These are phyloP conservation scores for Dalechampia spathulata DNA, from an alignment of 441 rosid species.

Conservation along the genomic window DNA sequence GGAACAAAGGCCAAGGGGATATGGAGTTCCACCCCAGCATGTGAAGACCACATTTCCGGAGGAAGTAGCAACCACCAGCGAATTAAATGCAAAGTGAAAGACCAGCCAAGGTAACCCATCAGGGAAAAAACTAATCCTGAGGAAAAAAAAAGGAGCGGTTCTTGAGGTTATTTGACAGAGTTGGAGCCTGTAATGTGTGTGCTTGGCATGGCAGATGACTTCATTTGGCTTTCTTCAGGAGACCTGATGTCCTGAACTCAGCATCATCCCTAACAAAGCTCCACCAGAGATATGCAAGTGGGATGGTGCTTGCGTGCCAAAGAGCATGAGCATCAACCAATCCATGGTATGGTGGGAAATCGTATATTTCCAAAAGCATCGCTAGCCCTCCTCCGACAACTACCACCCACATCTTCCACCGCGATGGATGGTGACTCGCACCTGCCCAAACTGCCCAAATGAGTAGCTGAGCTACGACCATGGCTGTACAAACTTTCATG, in stretches of 20 bases:
- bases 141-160: too few species aligned
- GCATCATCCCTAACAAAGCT: constrained; percentile 85
- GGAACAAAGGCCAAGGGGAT: too few species aligned
- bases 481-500: constrained; percentile 71
- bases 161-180: too few species aligned
- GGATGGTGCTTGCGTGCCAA: constrained; percentile 78
- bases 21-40: too few species aligned
- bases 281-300: constrained; percentile 86
- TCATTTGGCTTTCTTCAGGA: constrained; percentile 58
- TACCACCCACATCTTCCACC: constrained; percentile 77
- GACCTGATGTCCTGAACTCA: constrained; percentile 46
- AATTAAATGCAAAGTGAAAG: too few species aligned
- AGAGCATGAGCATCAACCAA: constrained; percentile 74
- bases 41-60: too few species aligned
- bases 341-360: constrained; percentile 74
- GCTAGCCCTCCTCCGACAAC: constrained; percentile 62
- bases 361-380: constrained; percentile 77
- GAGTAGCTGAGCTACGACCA: constrained; percentile 66
- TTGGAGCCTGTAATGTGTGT: too few species aligned
- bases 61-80: too few species aligned
- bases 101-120: too few species aligned
- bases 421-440: constrained; percentile 57
- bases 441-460: constrained; percentile 91
- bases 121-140: too few species aligned
- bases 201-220: too few species aligned